Evolutionary conservation across 441 rosid genomes (phyloP), one percentile per base, ranked within the genome.

Genomic region (Raphanus hybrid): DNA sequence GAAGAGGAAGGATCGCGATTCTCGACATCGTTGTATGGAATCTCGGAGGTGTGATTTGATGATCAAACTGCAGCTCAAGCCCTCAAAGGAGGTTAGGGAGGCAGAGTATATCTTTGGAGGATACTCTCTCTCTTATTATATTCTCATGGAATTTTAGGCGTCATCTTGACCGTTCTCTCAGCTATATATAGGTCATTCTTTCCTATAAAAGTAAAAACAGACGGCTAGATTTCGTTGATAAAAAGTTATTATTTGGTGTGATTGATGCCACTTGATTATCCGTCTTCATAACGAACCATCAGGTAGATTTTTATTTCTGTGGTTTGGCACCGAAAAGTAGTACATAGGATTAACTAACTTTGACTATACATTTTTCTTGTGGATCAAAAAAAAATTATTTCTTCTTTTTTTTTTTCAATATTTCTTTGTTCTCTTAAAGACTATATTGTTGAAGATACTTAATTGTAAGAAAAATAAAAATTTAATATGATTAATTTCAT

Each of bases 11-110:
- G 48, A 80, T 50, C 48, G 69, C 26, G 62, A 76, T 48, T 76
- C 67, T 85, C 65, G 14, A 78, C 48, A 76, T 74, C 80, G 67
- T 84, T 16, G 68, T 0, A 58, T 69, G 8, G 67, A 60, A 55
- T 63, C 35, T 73, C 12, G 15, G 14, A 78, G 69, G 58, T 34
- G 64, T 62, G 80, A 8, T 59, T 29, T 16, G 58, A 12, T 67
- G 65, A 74, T 68, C 75, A 73, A 39, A 67, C 26, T 23, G 41
- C 39, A 41, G 14, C 59, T 12, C 18, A 23, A 23, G 26, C 26
- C 23, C 26, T 23, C 26, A 65, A 20, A 54, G 12, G 43, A 67
- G 68, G 69, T 39, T 23, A 4, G 27, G 14, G 20, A 27, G 14
- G 76, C 35, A 9, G 58, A 66, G 45, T 71, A 71, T 60, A 41